Evolutionary conservation across 2,329 filamentous ascomycete species (phyloP).

Genomic region (Paecilomyces fulvus): DNA sequence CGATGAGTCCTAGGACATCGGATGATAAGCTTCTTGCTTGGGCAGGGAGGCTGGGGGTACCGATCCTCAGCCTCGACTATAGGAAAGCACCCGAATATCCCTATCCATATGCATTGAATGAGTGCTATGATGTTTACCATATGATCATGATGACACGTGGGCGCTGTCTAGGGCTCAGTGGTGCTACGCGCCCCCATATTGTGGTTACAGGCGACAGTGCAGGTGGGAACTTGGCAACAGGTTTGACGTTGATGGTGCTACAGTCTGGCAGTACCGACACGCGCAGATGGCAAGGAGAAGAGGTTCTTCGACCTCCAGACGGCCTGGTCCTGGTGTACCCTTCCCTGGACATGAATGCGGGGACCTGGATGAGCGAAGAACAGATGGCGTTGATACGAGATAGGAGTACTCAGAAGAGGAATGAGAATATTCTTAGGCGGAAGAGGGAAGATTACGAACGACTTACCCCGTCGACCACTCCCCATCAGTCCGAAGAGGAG

Average conservation of each 20-base stretch:
- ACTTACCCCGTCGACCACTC: constrained; percentile 64
- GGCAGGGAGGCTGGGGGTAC: constrained; percentile 82
- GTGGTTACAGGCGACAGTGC: constrained; percentile 74
- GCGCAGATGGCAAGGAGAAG: constrained; percentile 48
- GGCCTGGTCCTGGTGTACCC: constrained; percentile 84
- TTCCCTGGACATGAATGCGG: constrained; percentile 90
- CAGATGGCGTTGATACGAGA: constrained; percentile 93
- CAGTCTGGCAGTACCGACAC: constrained; percentile 58
- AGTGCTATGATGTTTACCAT: constrained; percentile 79
- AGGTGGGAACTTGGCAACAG: constrained; percentile 71
- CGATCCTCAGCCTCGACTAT: constrained; percentile 86
- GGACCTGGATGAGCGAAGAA: constrained; percentile 98
- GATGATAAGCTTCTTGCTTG: constrained; percentile 91
- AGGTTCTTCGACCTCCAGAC: constrained; percentile 62
- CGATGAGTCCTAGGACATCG: constrained; percentile 89
- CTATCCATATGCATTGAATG: constrained; percentile 77
- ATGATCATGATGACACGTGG: constrained; percentile 64
- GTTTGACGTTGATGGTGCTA: constrained; percentile 79
- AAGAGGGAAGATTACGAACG: constrained; percentile 87
- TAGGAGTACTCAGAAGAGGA: constrained; percentile 66
- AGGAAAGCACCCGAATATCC: constrained; percentile 76
- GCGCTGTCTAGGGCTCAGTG: constrained; percentile 66
- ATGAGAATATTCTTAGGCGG: constrained; percentile 65
- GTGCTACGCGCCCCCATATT: constrained; percentile 55
- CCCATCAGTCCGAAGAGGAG: constrained; percentile 71